These are phyloP conservation scores for Adenanthera pavonina DNA, from an alignment of 306 rosid species.

Conservation along the genomic window DNA sequence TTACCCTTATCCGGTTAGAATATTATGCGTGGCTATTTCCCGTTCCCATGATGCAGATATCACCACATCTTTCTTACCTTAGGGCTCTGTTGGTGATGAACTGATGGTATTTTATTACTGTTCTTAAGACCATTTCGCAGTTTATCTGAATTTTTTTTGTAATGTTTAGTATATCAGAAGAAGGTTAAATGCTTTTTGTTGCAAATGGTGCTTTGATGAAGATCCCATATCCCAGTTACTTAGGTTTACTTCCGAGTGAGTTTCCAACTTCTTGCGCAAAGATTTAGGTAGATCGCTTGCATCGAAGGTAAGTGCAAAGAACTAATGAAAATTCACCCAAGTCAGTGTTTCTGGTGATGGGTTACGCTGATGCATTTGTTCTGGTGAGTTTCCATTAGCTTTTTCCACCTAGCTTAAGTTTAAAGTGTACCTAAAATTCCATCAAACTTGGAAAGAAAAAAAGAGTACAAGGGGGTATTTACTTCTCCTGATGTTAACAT, in stretches of 20 bases:
- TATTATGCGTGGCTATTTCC: neutral
- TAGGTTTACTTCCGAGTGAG: neutral
- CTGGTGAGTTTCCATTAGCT: neutral
- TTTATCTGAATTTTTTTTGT: neutral
- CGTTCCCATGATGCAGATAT: neutral
- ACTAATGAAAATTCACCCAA: neutral
- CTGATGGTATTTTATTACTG: neutral
- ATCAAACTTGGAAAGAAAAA: too few species aligned
- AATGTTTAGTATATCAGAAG: neutral
- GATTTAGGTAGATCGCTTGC: neutral
- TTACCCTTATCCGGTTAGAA: neutral
- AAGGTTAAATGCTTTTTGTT: neutral
- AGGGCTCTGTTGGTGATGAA: constrained; percentile 3
- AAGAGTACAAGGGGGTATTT: too few species aligned
- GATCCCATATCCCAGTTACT: neutral
- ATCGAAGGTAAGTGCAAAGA: neutral
- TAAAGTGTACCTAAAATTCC: too few species aligned
- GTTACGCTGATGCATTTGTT: neutral
- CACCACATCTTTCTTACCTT: neutral
- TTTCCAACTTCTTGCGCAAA: neutral
- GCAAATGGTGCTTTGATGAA: neutral
- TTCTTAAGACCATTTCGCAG: neutral
- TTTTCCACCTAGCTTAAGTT: neutral
- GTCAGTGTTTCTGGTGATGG: neutral
- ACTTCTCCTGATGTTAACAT: too few species aligned